Evolutionary conservation across 257 asterid genomes (phyloP).

Genomic region (Salvia rosmarinus): DNA sequence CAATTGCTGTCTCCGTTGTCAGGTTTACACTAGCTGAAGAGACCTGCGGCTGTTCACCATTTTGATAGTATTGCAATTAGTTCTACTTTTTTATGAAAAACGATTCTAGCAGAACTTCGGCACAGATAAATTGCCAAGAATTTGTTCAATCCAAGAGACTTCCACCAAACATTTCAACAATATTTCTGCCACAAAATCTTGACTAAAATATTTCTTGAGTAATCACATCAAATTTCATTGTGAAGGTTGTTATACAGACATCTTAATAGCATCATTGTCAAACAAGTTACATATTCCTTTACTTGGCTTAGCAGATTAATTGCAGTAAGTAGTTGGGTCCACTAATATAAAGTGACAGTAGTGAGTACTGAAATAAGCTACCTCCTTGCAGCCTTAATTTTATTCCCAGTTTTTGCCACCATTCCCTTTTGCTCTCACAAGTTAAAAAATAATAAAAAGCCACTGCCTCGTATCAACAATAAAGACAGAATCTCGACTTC

Average conservation of each 20-base stretch:
- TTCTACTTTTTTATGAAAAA: conserved; percentile 3
- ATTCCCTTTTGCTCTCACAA: conserved; percentile 6
- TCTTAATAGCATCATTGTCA: conserved; percentile 1
- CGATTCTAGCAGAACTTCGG: background rate
- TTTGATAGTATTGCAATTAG: conserved; percentile 26
- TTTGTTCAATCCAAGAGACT: conserved; percentile 11
- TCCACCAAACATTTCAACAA: conserved; percentile 19
- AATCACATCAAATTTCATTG: background rate
- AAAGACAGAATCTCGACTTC: background rate
- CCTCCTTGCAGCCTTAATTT: background rate
- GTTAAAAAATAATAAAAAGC: background rate
- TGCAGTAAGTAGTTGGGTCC: background rate
- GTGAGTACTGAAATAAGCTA: too few relatives aligned
- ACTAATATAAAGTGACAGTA: too few relatives aligned
- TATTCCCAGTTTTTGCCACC: background rate
- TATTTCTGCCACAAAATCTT: conserved; percentile 10
- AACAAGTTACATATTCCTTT: conserved; percentile 1
- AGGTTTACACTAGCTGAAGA: conserved; percentile 93
- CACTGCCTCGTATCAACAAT: conserved; percentile 13
- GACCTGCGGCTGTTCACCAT: conserved; percentile 76
- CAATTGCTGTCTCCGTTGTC: conserved; percentile 87
- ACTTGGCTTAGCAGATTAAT: conserved; percentile 1
- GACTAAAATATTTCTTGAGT: background rate
- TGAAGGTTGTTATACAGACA: background rate
- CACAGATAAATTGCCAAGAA: background rate